Base-by-base conservation (phyloP, 495 filamentous ascomycete species). In the Glonium stellatum region DNA sequence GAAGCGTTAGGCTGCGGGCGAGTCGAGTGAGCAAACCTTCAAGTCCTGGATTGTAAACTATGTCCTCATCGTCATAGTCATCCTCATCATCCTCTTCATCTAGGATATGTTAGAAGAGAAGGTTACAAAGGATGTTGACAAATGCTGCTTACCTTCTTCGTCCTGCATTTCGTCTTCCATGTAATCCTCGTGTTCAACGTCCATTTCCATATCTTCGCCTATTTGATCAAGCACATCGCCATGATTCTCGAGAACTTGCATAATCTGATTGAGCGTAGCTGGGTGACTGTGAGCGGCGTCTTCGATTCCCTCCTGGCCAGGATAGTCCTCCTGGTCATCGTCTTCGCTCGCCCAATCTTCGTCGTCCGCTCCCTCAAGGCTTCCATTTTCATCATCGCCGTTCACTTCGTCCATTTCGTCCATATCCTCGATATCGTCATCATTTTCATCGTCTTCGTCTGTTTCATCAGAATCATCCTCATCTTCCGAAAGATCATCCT, bases 391-490 rank as follows among this genome's bases (percentile, higher is more conserved):
- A n/a, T 69, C 66, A 41, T 68, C 82, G 9, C 73, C 79, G 19
- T 73, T 77, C 44, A 77, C 76, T 54, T 81, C 80, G 37, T 82
- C 84, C 56, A 82, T 81, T 54, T 81, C 80, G 37, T 82, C 84
- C 56, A 82, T 81, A 48, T 84, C 78, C 37, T 78, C 79, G 47
- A 78, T 82, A 60, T 84, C 79, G 11, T 79, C 83, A 51, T 83
- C 82, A 37, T 87, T 78, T 19, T 79, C 79, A 41, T 78, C 83
- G 60, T 81, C 79, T 54, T 31, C 79, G 77, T 52, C 83, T 79
- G 59, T 65, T 9, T 87, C 85, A 19, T 87, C 86, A 25, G 89
- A 84, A 3, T 81, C 84, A 31, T 86, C 81, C n/a, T 80, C 77
- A 36, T 84, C 80, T 2, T 80, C 80, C 4, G 83, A 80, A 23